These are phyloP conservation scores for Paramecium primaurelia DNA, from an alignment of 73 alveolate species.

Conservation along the genomic window DNA sequence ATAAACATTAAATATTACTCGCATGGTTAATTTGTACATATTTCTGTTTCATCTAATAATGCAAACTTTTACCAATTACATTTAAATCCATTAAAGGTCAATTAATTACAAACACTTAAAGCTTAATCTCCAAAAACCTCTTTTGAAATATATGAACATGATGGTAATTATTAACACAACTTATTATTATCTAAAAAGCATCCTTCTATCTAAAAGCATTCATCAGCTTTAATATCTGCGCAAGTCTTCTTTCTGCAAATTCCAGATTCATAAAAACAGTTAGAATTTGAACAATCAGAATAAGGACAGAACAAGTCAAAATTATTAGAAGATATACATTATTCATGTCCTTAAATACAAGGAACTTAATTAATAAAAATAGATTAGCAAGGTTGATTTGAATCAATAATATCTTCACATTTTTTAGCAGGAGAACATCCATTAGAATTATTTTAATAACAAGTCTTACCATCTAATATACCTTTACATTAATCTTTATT, in stretches of 20 bases:
- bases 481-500: not conserved
- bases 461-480: not conserved
- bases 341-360: not conserved
- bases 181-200: not conserved
- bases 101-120: not conserved
- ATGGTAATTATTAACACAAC: not conserved
- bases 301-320: not conserved
- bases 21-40: slow-evolving; percentile 4
- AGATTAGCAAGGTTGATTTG: not conserved
- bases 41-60: not conserved
- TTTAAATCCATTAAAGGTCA: not conserved
- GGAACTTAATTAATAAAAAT: not conserved
- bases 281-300: slow-evolving; percentile 3
- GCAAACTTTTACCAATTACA: slow-evolving; percentile 13
- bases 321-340: not conserved
- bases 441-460: not conserved
- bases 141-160: not conserved
- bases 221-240: not conserved
- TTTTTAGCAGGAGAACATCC: not conserved
- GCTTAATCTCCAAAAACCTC: not conserved
- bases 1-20: not conserved
- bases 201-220: not conserved
- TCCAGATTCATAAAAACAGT: not conserved
- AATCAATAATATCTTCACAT: slow-evolving; percentile 1
- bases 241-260: not conserved